phyloP scores from a whole-genome alignment of 2,329 filamentous ascomycete species.

The Nannizziopsis arthrosporioides region DNA sequence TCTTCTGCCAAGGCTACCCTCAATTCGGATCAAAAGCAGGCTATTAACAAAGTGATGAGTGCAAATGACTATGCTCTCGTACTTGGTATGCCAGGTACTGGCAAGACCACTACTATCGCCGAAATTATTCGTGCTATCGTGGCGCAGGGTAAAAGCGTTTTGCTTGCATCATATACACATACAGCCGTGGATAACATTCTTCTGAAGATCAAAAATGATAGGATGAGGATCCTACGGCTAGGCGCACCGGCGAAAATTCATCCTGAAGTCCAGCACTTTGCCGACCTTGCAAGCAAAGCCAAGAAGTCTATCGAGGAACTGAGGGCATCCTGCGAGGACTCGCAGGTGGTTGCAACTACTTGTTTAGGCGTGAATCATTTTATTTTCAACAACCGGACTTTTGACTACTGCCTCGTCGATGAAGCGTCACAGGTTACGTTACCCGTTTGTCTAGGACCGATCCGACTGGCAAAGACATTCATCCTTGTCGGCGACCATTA shows the following conservation, averaged over 20 bases:
- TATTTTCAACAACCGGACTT: conserved; percentile 75
- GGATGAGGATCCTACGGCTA: conserved; percentile 69
- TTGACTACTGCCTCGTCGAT: conserved; percentile 97
- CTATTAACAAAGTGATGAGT: conserved; percentile 90
- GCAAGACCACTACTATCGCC: conserved; percentile 95
- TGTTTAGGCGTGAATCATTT: conserved; percentile 85
- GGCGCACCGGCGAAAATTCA: conserved; percentile 79
- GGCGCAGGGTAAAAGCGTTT: conserved; percentile 78
- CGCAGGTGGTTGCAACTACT: conserved; percentile 84
- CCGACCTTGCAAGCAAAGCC: conserved; percentile 60
- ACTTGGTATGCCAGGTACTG: conserved; percentile 93
- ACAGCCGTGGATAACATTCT: conserved; percentile 97
- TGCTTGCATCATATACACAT: conserved; percentile 92
- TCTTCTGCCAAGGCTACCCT: conserved; percentile 56
- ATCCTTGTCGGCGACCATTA: conserved; percentile 95
- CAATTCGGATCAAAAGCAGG: conserved; percentile 75
- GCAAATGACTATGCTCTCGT: conserved; percentile 94
- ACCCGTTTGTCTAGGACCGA: conserved; percentile 85
- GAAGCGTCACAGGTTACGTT: conserved; percentile 96
- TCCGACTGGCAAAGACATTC: conserved; percentile 84
- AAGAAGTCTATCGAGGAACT: conserved; percentile 74
- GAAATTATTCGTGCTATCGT: conserved; percentile 90
- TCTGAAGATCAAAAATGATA: conserved; percentile 72
- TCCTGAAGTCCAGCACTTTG: conserved; percentile 75
- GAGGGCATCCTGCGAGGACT: conserved; percentile 68